A percentile compares a stretch with the other conserved stretches of the same genome.
Conservation (phyloP, 345 rosid species). For the Hibiscus trionum region DNA sequence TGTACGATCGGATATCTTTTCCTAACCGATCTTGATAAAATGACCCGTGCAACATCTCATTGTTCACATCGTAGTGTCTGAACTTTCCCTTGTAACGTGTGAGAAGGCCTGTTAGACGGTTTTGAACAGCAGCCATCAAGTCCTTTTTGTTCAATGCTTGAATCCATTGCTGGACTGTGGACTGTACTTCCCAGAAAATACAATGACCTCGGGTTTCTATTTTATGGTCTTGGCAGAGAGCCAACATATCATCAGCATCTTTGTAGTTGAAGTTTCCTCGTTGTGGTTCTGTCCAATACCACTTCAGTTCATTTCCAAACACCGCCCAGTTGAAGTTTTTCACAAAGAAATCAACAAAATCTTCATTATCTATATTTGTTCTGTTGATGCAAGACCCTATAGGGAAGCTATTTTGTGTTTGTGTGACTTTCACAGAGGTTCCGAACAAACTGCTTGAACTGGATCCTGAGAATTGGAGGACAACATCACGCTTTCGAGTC, state of each 20-base stretch:
- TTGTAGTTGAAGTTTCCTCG: conserved; percentile 67
- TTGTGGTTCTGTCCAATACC: conserved; percentile 94
- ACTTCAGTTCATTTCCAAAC: conserved; percentile 86
- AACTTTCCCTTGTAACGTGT: conserved; percentile 75
- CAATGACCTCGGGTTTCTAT: conserved; percentile 79
- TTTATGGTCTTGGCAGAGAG: conserved; percentile 50
- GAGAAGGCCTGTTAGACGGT: conserved; percentile 63
- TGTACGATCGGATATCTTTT: conserved; percentile 46
- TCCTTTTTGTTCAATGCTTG: conserved; percentile 45
- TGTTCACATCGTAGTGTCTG: conserved; percentile 93
- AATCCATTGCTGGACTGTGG: conserved; percentile 73
- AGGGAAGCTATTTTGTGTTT: conserved; percentile 69
- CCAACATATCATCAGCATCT: conserved; percentile 85
- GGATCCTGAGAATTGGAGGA: conserved; percentile 52
- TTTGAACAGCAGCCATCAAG: conserved; percentile 56
- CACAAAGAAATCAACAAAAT: conserved; percentile 67
- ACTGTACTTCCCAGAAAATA: conserved; percentile 95
- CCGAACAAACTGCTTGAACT: conserved; percentile 36
- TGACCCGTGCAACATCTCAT: conserved; percentile 94
- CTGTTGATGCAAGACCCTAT: conserved; percentile 81
- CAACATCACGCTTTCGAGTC: conserved; percentile 76
- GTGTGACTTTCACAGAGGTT: conserved; percentile 48
- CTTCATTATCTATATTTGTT: conserved; percentile 81
- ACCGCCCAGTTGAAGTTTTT: conserved; percentile 89
- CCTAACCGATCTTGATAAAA: conserved; percentile 67